Base-by-base conservation (phyloP, 1,139 yeast species). In the Scheffersomyces stambukii region DNA sequence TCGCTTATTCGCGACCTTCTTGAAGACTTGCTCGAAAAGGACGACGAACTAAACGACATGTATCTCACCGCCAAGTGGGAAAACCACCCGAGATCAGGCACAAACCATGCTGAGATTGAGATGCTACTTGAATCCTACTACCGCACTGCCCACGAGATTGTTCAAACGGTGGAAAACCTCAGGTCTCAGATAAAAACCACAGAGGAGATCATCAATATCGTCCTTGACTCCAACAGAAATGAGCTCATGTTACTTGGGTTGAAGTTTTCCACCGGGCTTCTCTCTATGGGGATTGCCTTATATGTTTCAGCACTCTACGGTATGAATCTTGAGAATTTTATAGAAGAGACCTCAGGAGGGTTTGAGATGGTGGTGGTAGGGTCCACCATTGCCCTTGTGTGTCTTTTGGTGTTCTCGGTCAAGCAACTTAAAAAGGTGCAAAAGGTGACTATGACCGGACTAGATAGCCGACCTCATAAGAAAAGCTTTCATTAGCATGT, bases 301-400 rank as follows among this genome's bases (percentile, higher is more conserved):
- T 67, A 62, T 37, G 40, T 64, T 10, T 62, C 70, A 2, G 67
- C 73, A 0, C 42, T 65, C 21, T 67, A 65, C 38, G 74, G 74
- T 13, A 66, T 61, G 98, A 91, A 91, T 52, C 62, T 91, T 52
- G 85, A 84, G 46, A 91, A 89, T 52, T 86, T 79, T 48, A 77
- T 89, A 8, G 98, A 91, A 52, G 95, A 88, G 18, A 67, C 82
- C 2, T 53, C 64, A 13, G 55, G 64, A 30, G 74, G 73, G 3
- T 63, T 67, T 38, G 67, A 63, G 32, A 29, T 48, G 3, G 56
- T 64, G 2, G 54, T 62, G 3, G 42, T 41, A 2, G 25, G 51
- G 3, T 57, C 69, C 16, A 37, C 54, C 8, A 29, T 61, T 1
- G 31, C 56, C 4, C 46, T 65, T 26, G 24, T 50, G 2, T 25